These are phyloP conservation scores for Nakazawaea ishiwadae DNA, from an alignment of 805 yeast species.

Conservation along the genomic window DNA sequence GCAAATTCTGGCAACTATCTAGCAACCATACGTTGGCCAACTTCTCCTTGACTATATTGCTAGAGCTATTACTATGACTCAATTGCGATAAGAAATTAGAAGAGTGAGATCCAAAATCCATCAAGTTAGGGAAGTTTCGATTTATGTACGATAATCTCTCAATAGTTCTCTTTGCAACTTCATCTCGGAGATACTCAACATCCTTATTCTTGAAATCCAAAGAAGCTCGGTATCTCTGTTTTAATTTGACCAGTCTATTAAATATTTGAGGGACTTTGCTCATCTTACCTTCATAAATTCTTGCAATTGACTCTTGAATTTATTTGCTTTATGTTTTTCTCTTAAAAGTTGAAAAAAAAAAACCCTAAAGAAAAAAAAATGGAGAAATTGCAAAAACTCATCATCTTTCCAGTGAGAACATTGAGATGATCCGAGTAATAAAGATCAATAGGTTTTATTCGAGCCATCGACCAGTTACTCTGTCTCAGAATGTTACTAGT, in stretches of 20 bases:
- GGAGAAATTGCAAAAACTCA: neutral
- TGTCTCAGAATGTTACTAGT: too few relatives aligned
- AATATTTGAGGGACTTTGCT: slow-evolving; percentile 37
- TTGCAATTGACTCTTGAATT: too few relatives aligned
- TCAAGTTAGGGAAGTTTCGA: slow-evolving; percentile 50
- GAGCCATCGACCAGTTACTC: too few relatives aligned
- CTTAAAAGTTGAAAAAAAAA: neutral
- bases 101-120: slow-evolving; percentile 72
- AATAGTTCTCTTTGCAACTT: slow-evolving; percentile 65
- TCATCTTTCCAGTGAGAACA: neutral
- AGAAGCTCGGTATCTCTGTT: slow-evolving; percentile 57
- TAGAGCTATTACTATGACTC: slow-evolving; percentile 21
- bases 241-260: slow-evolving; percentile 54
- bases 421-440: too few relatives aligned
- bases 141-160: slow-evolving; percentile 74
- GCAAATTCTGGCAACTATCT: slow-evolving; percentile 53
- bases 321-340: too few relatives aligned
- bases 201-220: slow-evolving; percentile 35
- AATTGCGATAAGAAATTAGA: slow-evolving; percentile 45
- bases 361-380: neutral
- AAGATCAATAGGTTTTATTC: too few relatives aligned
- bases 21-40: slow-evolving; percentile 57
- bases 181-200: slow-evolving; percentile 71
- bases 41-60: slow-evolving; percentile 45
- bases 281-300: neutral